A percentile compares a stretch with the other conserved stretches of the same genome.
Evolutionary conservation across 2,329 filamentous ascomycete genomes (phyloP).

Genomic region (Lasiodiplodia citricola): DNA sequence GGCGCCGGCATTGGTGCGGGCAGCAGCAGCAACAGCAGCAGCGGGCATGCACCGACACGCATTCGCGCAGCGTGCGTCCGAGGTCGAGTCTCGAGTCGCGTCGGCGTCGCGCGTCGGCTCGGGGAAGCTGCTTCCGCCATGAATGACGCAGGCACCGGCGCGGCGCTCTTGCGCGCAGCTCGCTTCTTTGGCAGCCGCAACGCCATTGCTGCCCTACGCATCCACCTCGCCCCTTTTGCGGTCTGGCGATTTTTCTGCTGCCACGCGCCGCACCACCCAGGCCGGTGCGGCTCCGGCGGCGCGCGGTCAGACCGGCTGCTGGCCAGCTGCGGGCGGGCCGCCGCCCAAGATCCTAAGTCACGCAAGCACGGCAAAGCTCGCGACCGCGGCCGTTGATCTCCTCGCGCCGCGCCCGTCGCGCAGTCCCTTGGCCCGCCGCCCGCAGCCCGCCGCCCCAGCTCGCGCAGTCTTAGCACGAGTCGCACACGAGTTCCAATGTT

Average conservation of each 20-base stretch:
- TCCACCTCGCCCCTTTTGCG: constrained; percentile 18
- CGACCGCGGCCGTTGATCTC: constrained; percentile 16
- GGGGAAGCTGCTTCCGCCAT: constrained; percentile 15
- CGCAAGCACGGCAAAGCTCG: constrained; percentile 10
- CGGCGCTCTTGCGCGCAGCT: constrained; percentile 6
- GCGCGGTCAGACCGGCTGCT: constrained; percentile 17
- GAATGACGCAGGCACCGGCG: constrained; percentile 19
- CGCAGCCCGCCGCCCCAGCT: neutral
- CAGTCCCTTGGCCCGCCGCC: neutral
- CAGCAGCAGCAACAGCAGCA: neutral
- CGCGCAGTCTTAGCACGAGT: constrained; percentile 1
- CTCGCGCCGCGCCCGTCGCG: neutral
- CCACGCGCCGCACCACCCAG: neutral
- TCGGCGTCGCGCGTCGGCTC: constrained; percentile 2
- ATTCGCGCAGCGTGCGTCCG: neutral
- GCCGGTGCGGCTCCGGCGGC: constrained; percentile 1
- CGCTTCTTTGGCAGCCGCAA: neutral
- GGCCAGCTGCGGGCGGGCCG: constrained; percentile 11
- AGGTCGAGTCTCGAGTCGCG: neutral
- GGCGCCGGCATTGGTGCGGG: neutral
- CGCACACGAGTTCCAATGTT: constrained; percentile 22
- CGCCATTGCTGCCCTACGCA: constrained; percentile 5
- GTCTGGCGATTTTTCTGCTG: constrained; percentile 4
- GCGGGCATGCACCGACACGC: neutral
- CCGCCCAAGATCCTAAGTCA: constrained; percentile 18